A percentile compares a stretch with the other conserved stretches of the same genome.
Conservation (phyloP, 164 flowering plant species). For the Aristolochia californica region DNA sequence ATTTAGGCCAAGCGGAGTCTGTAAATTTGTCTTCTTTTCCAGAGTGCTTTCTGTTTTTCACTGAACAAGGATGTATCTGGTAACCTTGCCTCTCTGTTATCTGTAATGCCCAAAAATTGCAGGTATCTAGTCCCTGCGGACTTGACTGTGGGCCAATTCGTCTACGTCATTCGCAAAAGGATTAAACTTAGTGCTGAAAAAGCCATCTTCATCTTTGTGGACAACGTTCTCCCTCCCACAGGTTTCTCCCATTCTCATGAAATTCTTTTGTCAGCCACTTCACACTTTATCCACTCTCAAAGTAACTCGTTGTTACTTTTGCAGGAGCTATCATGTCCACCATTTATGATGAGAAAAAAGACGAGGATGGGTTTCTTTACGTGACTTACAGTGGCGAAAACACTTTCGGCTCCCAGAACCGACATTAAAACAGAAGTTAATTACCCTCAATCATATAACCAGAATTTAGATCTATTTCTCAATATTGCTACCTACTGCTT, state of each 20-base stretch:
- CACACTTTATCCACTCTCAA: too few relatives aligned
- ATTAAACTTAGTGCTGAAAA: conserved; percentile 76
- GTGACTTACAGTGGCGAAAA: conserved; percentile 92
- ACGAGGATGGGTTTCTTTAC: conserved; percentile 84
- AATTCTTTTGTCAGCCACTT: too few relatives aligned
- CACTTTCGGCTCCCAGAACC: conserved; percentile 43
- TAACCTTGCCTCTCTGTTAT: too few relatives aligned
- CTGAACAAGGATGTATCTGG: too few relatives aligned
- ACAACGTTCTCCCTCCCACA: conserved; percentile 70
- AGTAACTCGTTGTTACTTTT: neutral
- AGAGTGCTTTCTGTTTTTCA: too few relatives aligned
- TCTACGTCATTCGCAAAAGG: conserved; percentile 79
- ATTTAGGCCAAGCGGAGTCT: too few relatives aligned
- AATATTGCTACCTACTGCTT: too few relatives aligned
- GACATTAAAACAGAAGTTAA: too few relatives aligned
- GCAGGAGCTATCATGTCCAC: conserved; percentile 74
- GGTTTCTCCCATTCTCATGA: conserved; percentile 16
- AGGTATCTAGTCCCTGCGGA: conserved; percentile 86
- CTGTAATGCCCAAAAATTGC: conserved; percentile 6
- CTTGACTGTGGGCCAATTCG: conserved; percentile 76
- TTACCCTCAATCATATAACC: too few relatives aligned
- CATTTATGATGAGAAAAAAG: conserved; percentile 80
- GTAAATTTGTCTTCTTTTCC: too few relatives aligned
- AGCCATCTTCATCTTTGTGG: conserved; percentile 75
- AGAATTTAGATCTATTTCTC: too few relatives aligned